A percentile compares a stretch with the other conserved stretches of the same genome.
Conservation (phyloP, 1,284 basidiomycete species). For the Ustilago hordei region DNA sequence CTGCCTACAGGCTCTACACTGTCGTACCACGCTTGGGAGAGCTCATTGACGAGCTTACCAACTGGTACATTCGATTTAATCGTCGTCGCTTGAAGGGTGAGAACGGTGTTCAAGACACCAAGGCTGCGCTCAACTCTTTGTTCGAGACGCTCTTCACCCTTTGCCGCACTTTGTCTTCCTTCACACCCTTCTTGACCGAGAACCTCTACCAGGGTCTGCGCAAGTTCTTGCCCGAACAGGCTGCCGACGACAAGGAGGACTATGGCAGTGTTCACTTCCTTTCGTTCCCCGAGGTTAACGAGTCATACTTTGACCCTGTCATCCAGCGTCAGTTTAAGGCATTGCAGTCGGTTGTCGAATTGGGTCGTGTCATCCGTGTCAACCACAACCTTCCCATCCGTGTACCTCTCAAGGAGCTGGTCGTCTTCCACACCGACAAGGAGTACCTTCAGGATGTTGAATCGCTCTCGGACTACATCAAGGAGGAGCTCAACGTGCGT, state of each 20-base stretch:
- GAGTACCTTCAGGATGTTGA: conserved; percentile 88
- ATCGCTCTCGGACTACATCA: conserved; percentile 87
- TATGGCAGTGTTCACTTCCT: conserved; percentile 95
- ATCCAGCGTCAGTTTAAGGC: conserved; percentile 95
- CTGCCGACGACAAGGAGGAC: conserved; percentile 76
- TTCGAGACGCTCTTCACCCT: conserved; percentile 96
- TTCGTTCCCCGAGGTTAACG: conserved; percentile 89
- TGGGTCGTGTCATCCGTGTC: conserved; percentile 90
- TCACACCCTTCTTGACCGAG: conserved; percentile 97
- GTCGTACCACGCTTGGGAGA: conserved; percentile 93
- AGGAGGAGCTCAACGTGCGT: conserved; percentile 95
- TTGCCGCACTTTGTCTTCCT: conserved; percentile 96
- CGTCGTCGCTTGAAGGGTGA: conserved; percentile 94
- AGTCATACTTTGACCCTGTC: conserved; percentile 94
- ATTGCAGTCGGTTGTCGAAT: conserved; percentile 93
- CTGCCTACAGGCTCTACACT: conserved; percentile 95
- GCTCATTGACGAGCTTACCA: conserved; percentile 95
- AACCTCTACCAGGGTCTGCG: conserved; percentile 93
- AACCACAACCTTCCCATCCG: conserved; percentile 78
- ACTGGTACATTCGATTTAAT: conserved; percentile 99
- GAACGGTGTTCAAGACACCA: conserved; percentile 88
- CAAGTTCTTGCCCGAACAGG: conserved; percentile 75
- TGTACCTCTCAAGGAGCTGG: conserved; percentile 89
- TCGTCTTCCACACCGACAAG: conserved; percentile 90
- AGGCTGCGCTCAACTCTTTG: conserved; percentile 90